These are phyloP conservation scores for Jatropha multifida DNA, from an alignment of 441 rosid genomes.

Conservation along the genomic window DNA sequence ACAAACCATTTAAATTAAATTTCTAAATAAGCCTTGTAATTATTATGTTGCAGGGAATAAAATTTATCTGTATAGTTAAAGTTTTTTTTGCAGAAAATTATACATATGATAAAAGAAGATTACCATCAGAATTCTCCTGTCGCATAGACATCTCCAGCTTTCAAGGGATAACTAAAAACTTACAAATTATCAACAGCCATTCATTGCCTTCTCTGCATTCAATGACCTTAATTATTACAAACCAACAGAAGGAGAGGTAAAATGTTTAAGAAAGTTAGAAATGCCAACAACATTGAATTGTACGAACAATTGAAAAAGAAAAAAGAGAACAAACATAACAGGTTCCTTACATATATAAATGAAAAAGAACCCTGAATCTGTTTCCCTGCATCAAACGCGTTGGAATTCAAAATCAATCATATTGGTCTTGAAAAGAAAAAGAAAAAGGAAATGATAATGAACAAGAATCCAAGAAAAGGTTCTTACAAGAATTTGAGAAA, in stretches of 20 bases:
- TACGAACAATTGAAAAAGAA: conserved; percentile 4
- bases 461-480: conserved; percentile 1
- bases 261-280: not conserved
- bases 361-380: not conserved
- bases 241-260: too few species aligned
- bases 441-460: not conserved
- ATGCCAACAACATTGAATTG: not conserved
- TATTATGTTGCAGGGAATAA: not conserved
- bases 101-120: not conserved
- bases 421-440: not conserved
- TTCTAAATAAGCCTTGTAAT: not conserved
- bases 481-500: conserved; percentile 18
- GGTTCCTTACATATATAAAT: not conserved
- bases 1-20: not conserved
- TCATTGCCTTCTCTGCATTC: conserved; percentile 28
- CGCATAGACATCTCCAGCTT: conserved; percentile 55
- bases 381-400: conserved; percentile 22
- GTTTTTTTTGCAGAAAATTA: too few species aligned
- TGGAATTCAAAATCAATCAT: not conserved
- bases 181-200: conserved; percentile 32
- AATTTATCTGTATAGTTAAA: too few species aligned
- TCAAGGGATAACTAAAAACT: conserved; percentile 27
- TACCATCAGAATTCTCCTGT: conserved; percentile 53
- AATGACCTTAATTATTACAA: too few species aligned
- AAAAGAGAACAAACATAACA: conserved; percentile 1